Base-by-base conservation (phyloP, 257 asterid genomes). In the Echites panduratus region DNA sequence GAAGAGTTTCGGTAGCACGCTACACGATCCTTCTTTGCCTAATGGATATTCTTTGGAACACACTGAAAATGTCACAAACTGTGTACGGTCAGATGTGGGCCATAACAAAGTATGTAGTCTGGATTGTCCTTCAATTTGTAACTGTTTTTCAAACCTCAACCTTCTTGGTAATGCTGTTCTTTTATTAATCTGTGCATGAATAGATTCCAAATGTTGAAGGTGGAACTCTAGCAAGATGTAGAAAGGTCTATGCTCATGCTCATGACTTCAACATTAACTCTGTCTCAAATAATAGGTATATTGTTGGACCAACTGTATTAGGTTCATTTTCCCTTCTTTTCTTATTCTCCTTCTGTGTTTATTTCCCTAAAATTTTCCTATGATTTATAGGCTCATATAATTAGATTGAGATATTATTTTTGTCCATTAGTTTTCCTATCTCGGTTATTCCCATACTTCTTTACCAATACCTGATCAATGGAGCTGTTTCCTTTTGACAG, bases 221-320 rank as follows among this genome's bases (percentile, higher is more conserved):
- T 82, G 75, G 84, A 57, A 52, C 82, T 77, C 77, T 69, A 70
- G 84, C 95, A 68, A 88, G 78, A 77, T 87, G 93, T 79, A 86
- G 86, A 78, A 88, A 80, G 78, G 89, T 83, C 74, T 88, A 85
- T 76, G 83, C 90, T 1, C 89, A 87, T 79, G 93, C 96, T 76
- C 96, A 90, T 78, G 93, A 88, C 78, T 90, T 88, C 85, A 88
- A 83, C 76, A 54, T 87, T 71, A 85, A 88, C 86, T 88, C 95
- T 32, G 77, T 88, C 79, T 90, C 96, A 49, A 82, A 85, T 48
- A 90, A 90, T 77, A 90, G 96, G 96, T 90, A 77, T 17, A 11
- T 1, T 62, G 27, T 71, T 9, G 12, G 63, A 49, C 44, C 53
- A 64, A 53, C 13, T 61, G 26, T 65, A 6, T 65, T 22, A 66